Evolutionary conservation across 2,329 filamentous ascomycete genomes (phyloP).

Genomic region (Xenoacremonium recifei): DNA sequence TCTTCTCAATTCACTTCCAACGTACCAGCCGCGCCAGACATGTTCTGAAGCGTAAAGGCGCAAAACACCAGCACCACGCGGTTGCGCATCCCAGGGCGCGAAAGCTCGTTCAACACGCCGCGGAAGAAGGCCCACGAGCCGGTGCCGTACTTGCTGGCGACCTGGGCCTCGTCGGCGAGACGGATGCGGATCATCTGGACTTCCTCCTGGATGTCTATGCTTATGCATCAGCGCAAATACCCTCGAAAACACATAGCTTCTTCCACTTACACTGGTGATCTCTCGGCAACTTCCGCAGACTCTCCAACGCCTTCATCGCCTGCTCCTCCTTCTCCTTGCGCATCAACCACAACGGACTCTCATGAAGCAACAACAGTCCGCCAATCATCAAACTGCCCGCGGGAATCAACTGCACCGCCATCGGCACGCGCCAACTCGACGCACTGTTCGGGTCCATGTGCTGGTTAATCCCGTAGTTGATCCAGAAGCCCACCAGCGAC

Average conservation of each 20-base stretch:
- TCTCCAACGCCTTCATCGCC: constrained; percentile 30
- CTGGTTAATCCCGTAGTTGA: constrained; percentile 43
- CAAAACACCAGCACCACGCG: constrained; percentile 37
- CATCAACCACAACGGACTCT: constrained; percentile 40
- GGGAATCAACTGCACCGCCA: constrained; percentile 46
- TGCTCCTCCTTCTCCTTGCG: constrained; percentile 32
- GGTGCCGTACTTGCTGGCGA: constrained; percentile 32
- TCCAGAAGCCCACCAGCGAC: constrained; percentile 50
- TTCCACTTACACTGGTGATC: constrained; percentile 32
- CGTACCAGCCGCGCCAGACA: constrained; percentile 38
- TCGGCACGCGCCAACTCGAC: constrained; percentile 47
- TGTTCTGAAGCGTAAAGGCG: constrained; percentile 38
- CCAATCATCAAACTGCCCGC: constrained; percentile 41
- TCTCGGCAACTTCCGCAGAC: constrained; percentile 43
- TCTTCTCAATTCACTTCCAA: neutral
- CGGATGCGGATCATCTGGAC: constrained; percentile 43
- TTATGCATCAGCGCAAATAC: constrained; percentile 2
- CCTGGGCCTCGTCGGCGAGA: constrained; percentile 31
- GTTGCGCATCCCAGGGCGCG: constrained; percentile 40
- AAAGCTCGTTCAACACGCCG: constrained; percentile 33
- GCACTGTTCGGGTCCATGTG: constrained; percentile 32
- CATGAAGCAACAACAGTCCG: constrained; percentile 44
- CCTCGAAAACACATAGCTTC: neutral
- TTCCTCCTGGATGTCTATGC: constrained; percentile 44
- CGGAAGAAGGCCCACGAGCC: constrained; percentile 33